Percentiles rank a stretch among this genome's conserved stretches.
phyloP scores from a whole-genome alignment of 495 filamentous ascomycete genomes.

The Tuber aestivum region DNA sequence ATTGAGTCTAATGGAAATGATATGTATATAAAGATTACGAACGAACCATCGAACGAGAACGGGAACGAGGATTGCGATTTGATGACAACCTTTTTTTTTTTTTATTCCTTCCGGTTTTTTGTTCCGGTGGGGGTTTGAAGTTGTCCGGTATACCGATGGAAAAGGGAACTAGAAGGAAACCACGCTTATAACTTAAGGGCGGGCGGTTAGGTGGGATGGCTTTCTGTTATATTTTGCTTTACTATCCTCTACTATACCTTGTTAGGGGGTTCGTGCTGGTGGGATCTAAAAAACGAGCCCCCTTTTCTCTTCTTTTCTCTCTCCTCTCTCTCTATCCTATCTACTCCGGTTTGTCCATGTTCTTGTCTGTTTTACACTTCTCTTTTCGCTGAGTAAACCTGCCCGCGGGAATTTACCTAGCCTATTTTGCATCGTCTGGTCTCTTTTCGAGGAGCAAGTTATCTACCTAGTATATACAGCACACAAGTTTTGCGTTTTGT shows the following conservation, averaged over 20 bases:
- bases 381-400: not conserved
- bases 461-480: not conserved
- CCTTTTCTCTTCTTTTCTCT: not conserved
- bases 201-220: not conserved
- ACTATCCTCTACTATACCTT: not conserved
- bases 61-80: not conserved
- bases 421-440: not conserved
- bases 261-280: not conserved
- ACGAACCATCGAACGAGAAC: not conserved
- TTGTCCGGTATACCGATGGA: not conserved
- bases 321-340: not conserved
- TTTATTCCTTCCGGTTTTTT: not conserved
- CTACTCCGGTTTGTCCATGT: not conserved
- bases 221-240: not conserved
- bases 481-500: not conserved
- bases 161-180: not conserved
- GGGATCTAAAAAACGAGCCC: not conserved
- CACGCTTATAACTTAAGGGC: not conserved
- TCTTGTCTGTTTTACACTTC: not conserved
- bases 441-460: not conserved
- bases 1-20: not conserved
- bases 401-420: not conserved
- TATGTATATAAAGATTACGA: conserved; percentile 3
- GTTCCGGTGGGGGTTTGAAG: not conserved
- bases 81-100: not conserved